Evolutionary conservation across 176 grass and related monocot species (phyloP).

Genomic region (Triticum timopheevii): DNA sequence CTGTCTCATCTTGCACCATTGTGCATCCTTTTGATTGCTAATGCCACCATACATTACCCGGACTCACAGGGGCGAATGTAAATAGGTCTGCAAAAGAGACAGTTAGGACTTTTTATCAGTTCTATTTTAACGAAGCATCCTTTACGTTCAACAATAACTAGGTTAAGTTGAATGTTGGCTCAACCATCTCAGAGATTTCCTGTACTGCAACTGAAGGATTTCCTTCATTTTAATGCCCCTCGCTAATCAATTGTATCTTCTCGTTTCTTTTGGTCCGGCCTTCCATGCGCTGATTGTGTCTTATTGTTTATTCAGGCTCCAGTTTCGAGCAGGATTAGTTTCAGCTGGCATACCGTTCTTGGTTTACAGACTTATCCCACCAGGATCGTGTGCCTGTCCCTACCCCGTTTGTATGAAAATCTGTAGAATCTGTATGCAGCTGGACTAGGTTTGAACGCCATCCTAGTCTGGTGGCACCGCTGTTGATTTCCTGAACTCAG

Average conservation of each 20-base stretch:
- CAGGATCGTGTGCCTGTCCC: not conserved
- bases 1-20: not conserved
- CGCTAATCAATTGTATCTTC: not conserved
- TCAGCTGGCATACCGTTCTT: not conserved
- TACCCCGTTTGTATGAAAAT: not conserved
- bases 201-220: not conserved
- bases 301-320: not conserved
- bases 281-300: not conserved
- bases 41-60: not conserved
- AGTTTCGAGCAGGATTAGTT: not conserved
- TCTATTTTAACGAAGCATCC: not conserved
- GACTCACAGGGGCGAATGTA: not conserved
- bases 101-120: not conserved
- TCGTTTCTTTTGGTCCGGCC: not conserved
- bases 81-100: not conserved
- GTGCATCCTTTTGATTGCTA: not conserved
- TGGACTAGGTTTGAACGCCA: not conserved
- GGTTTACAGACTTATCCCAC: not conserved
- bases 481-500: not conserved
- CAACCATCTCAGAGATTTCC: not conserved
- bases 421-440: not conserved
- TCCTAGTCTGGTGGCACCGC: not conserved
- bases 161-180: not conserved
- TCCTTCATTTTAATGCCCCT: not conserved
- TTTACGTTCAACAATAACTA: not conserved